Percentiles rank a stretch among this genome's conserved stretches.
Conservation (phyloP, 139 green algal genomes). For the Chlamydomonas asymmetrica region DNA sequence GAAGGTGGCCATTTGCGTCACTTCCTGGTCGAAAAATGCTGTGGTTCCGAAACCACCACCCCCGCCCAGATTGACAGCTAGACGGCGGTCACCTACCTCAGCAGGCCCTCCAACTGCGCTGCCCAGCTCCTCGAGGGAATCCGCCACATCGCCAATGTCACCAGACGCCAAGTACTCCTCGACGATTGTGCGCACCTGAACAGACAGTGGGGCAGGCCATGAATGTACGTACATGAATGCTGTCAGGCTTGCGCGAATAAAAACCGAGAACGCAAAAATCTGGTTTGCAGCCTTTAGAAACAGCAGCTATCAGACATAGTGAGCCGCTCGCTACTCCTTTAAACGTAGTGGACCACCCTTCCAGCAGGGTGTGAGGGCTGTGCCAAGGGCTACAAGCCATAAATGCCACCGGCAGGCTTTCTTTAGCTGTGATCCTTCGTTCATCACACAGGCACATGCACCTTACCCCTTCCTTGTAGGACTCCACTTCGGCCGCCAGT, state of each 20-base stretch:
- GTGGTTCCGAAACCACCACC: too few relatives aligned
- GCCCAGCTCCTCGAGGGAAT: slow-evolving; percentile 65
- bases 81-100: too few relatives aligned
- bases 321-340: neutral
- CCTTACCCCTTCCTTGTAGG: slow-evolving; percentile 75
- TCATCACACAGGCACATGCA: neutral
- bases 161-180: slow-evolving; percentile 86
- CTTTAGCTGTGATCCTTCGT: neutral
- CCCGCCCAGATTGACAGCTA: too few relatives aligned
- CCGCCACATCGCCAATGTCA: slow-evolving; percentile 63
- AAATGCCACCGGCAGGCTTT: neutral
- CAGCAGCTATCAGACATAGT: neutral
- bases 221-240: neutral
- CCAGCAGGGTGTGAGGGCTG: neutral
- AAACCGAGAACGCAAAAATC: too few relatives aligned
- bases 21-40: too few relatives aligned
- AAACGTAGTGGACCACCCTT: neutral
- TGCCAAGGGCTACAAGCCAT: neutral
- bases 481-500: slow-evolving; percentile 53
- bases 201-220: neutral
- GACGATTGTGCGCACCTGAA: slow-evolving; percentile 66
- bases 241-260: too few relatives aligned
- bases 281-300: neutral
- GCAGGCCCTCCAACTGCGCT: too few relatives aligned
- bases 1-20: too few relatives aligned